Conservation (phyloP, 768 basidiomycete species). For the Amylocystis lapponica region DNA sequence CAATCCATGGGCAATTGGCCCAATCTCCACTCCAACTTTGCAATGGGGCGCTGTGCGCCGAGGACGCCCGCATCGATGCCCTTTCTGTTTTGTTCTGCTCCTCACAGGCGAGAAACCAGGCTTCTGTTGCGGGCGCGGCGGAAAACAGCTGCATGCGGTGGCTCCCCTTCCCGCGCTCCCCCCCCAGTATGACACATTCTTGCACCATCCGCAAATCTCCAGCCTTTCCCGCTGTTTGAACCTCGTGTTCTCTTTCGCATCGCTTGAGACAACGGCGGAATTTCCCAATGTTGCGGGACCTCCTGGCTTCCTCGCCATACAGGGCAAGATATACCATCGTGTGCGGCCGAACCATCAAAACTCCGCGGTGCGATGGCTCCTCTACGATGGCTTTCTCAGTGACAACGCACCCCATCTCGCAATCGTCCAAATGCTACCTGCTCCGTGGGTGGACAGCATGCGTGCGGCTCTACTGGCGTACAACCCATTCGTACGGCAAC, state of each 20-base stretch:
- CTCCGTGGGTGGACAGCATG: constrained; percentile 11
- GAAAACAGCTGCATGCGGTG: constrained; percentile 14
- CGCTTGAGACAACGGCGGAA: constrained; percentile 20
- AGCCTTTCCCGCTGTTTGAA: constrained; percentile 22
- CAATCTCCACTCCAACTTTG: not conserved
- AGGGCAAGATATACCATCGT: constrained; percentile 29
- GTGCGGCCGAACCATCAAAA: constrained; percentile 21
- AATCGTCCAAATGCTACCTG: not conserved
- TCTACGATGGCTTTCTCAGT: constrained; percentile 26
- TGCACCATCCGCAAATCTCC: constrained; percentile 24
- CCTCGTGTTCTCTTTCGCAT: constrained; percentile 28
- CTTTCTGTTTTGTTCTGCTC: not conserved
- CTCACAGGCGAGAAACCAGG: constrained; percentile 21
- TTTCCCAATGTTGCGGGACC: constrained; percentile 18
- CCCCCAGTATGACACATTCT: constrained; percentile 18
- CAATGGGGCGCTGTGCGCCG: not conserved
- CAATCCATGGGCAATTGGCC: not conserved
- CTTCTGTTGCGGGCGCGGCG: constrained; percentile 28
- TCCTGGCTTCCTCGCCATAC: no score
- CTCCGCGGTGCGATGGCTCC: constrained; percentile 27
- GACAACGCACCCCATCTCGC: not conserved
- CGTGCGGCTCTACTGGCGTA: constrained; percentile 1
- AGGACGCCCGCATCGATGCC: not conserved
- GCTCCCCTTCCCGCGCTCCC: constrained; percentile 26
- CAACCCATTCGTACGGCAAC: constrained; percentile 12